Evolutionary conservation across 2,329 filamentous ascomycete genomes (phyloP), one percentile per base, ranked within the genome.

Genomic region (Exophiala mesophila): DNA sequence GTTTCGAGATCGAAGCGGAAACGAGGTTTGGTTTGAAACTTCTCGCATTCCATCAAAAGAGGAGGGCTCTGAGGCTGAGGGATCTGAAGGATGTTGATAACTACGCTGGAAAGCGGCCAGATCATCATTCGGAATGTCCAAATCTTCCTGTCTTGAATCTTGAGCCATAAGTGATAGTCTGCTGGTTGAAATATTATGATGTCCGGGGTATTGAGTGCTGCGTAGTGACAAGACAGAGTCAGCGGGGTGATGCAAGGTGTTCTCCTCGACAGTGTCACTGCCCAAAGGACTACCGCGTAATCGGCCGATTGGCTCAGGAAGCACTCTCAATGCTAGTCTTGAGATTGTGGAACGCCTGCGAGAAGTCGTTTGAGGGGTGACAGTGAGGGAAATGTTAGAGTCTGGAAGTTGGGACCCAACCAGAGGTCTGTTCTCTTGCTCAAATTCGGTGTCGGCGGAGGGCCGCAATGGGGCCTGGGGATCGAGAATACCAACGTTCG

Each of bases 311-410:
- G 65, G 65, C 43, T 69, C 67, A 24, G 70, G 69, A n/a, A 72
- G 51, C 19, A 73, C 61, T 45, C 68, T 62, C 15, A 69, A 70
- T 10, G 69, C 67, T 31, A 73, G 55, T 28, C 70, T 60, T 38
- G 69, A 72, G 63, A 73, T 68, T 10, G 68, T 63, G 3, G 69
- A 71, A 45, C 66, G 67, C 44, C 67, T 61, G 62, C 23, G 62
- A 56, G 39, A 63, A 59, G 54, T 26, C 57, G 58, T 26, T 56
- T 58, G 42, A 52, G 41, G 43, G 12, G 55, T 50, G 7, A 48
- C 41, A 15, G 47, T 47, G 41, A 53, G 53, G 23, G 41, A 33
- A 44, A 55, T 59, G 29, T 62, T 26, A 7, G 23, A 12, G 7
- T 26, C 61, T 12, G 59, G 56, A 23, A 62, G 54, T 21, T 54